Conservation (phyloP, 768 basidiomycete species). For the Leccinum subgranulosum region DNA sequence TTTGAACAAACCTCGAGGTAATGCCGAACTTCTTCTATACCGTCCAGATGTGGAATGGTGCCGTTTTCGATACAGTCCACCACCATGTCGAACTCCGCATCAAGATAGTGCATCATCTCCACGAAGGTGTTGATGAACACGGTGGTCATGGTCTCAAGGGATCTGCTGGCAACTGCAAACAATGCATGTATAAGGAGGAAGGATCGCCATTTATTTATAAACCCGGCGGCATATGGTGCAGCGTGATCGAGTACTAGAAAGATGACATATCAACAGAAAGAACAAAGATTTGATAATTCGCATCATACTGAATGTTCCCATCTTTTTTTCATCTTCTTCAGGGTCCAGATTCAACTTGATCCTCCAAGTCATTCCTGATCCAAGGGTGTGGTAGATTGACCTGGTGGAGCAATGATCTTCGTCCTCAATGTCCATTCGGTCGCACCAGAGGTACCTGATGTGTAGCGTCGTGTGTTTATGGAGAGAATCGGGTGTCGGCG, state of each 20-base stretch:
- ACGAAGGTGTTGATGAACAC: constrained; percentile 10
- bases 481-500: background rate
- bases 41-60: constrained; percentile 8
- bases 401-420: background rate
- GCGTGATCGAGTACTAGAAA: background rate
- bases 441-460: background rate
- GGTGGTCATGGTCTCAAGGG: constrained; percentile 2
- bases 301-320: background rate
- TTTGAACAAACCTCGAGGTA: background rate
- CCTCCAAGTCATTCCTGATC: background rate
- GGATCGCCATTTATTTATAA: background rate
- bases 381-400: background rate
- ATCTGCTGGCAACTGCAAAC: background rate
- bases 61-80: constrained; percentile 13
- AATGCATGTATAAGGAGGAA: background rate
- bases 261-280: background rate
- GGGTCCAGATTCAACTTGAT: background rate
- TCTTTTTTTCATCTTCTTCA: background rate
- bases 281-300: background rate
- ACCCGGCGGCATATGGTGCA: background rate
- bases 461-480: constrained; percentile 5
- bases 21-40: background rate
- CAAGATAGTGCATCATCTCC: constrained; percentile 10
- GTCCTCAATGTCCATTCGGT: background rate
- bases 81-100: constrained; percentile 7